phyloP scores from a whole-genome alignment of 2,329 filamentous ascomycete species.

The Fusarium sambucinum region DNA sequence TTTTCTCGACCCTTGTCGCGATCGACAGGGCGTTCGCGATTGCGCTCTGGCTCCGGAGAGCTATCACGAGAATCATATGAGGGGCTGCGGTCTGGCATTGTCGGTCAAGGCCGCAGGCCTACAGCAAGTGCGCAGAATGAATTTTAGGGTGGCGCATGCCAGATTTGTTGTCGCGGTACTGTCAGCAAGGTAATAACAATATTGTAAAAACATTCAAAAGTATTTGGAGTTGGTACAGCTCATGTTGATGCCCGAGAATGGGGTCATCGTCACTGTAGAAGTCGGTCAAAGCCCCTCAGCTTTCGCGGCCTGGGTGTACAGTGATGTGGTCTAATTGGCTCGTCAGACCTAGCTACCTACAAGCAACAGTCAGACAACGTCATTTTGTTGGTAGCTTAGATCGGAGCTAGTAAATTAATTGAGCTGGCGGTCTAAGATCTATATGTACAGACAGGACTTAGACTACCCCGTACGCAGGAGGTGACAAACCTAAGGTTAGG shows the following conservation, averaged over 20 bases:
- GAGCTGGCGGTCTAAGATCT: background rate
- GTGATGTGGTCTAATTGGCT: slow-evolving; percentile 41
- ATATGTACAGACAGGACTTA: no score
- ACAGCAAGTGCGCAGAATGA: slow-evolving; percentile 19
- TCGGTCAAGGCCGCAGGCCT: slow-evolving; percentile 29
- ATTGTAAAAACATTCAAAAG: slow-evolving; percentile 8
- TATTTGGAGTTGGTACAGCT: slow-evolving; percentile 8
- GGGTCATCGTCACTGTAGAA: slow-evolving; percentile 27
- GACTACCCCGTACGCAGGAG: background rate
- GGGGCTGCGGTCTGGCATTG: slow-evolving; percentile 41
- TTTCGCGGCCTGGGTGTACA: slow-evolving; percentile 27
- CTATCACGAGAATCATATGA: slow-evolving; percentile 45
- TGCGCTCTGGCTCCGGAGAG: slow-evolving; percentile 37
- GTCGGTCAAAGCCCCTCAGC: slow-evolving; percentile 44
- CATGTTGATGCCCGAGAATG: slow-evolving; percentile 32
- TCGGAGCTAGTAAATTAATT: slow-evolving; percentile 2
- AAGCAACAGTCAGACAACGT: slow-evolving; percentile 34
- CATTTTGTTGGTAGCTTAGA: slow-evolving; percentile 12
- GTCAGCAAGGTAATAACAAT: background rate
- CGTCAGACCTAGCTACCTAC: slow-evolving; percentile 29
- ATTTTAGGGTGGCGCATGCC: slow-evolving; percentile 34
- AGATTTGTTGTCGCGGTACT: slow-evolving; percentile 31
- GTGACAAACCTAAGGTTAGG: background rate
- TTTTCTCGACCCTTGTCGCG: slow-evolving; percentile 3
- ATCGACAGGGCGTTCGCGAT: slow-evolving; percentile 26